Base-by-base conservation (phyloP, 2,329 filamentous ascomycete genomes). In the Ophiostoma sp. region DNA sequence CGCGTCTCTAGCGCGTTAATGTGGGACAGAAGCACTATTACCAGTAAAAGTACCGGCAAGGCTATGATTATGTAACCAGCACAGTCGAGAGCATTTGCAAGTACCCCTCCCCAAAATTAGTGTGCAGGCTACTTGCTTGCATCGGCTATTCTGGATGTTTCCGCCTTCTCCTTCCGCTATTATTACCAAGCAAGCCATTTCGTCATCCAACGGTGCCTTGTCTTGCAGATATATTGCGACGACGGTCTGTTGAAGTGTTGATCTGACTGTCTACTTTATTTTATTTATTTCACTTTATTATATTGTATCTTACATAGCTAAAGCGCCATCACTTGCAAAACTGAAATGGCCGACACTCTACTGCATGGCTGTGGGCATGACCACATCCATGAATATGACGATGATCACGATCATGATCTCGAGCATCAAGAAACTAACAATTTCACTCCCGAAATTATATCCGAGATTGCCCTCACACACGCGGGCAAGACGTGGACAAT, bases 401-500 rank as follows among this genome's bases (percentile, higher is more conserved):
- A 68, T 27, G 39, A 44, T 48, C 11, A 15, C 31, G n/a, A 41
- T 44, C 6, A 65, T 48, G 11, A 27, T 10, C 1, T 27, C 23
- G 68, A 65, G 3, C 35, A 15, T 27, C 36, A 44, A 8, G 52
- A 57, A 36, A 13, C n/a, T 20, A 6, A 8, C 33, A 15, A 39
- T 7, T 17, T 65, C 31, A 1, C 27, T 4, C 33, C 17, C 20
- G 35, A 27, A 35, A 17, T 31, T 33, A 48, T 15, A 27, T 76
- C 35, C 31, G 65, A 72, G 1, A 67, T 77, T 31, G 71, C 70
- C 15, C 71, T 77, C 68, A 70, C 71, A 1, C 73, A 75, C 66
- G 71, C 71, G 15, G 73, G 73, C 69, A 66, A 73, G 60, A 73
- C 73, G 2, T 72, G 72, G 54, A 68, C 71, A 23, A 72, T 76